phyloP scores from a whole-genome alignment of 768 basidiomycete genomes.

The Glaciozyma martinii region DNA sequence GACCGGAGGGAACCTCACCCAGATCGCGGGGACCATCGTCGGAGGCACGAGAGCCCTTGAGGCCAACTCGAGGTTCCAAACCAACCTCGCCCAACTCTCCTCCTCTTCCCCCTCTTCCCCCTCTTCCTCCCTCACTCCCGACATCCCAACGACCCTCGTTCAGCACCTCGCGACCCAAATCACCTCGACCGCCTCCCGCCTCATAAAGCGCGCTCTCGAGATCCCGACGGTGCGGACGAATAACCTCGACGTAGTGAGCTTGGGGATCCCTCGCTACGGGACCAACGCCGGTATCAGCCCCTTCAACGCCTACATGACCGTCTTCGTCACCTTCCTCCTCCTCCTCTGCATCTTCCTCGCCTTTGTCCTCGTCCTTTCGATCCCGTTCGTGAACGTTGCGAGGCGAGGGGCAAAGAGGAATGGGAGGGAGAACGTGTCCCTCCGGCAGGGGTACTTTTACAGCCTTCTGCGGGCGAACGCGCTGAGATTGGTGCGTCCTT shows the following conservation, averaged over 20 bases:
- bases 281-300: conserved; percentile 61
- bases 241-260: conserved; percentile 19
- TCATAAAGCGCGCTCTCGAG: too few relatives aligned
- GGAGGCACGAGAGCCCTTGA: conserved; percentile 28
- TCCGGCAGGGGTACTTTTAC: conserved; percentile 33
- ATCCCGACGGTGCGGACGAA: conserved; percentile 50
- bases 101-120: too few relatives aligned
- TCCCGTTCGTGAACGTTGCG: conserved; percentile 35
- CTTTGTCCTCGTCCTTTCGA: conserved; percentile 48
- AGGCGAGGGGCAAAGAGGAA: conserved; percentile 17
- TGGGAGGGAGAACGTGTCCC: conserved; percentile 32
- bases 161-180: too few relatives aligned
- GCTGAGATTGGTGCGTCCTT: conserved; percentile 4
- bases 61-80: background rate
- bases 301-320: conserved; percentile 81
- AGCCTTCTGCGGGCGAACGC: conserved; percentile 36
- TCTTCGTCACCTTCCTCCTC: conserved; percentile 60
- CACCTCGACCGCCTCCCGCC: too few relatives aligned
- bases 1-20: conserved; percentile 67
- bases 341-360: conserved; percentile 50
- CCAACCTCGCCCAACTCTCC: too few relatives aligned
- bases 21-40: conserved; percentile 35
- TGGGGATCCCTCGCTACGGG: conserved; percentile 49
- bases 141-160: too few relatives aligned
- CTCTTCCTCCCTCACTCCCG: too few relatives aligned